Percentiles rank a stretch among this genome's conserved stretches.
Evolutionary conservation across 1,284 basidiomycete genomes (phyloP).

Genomic region (Sporisorium exsertum): DNA sequence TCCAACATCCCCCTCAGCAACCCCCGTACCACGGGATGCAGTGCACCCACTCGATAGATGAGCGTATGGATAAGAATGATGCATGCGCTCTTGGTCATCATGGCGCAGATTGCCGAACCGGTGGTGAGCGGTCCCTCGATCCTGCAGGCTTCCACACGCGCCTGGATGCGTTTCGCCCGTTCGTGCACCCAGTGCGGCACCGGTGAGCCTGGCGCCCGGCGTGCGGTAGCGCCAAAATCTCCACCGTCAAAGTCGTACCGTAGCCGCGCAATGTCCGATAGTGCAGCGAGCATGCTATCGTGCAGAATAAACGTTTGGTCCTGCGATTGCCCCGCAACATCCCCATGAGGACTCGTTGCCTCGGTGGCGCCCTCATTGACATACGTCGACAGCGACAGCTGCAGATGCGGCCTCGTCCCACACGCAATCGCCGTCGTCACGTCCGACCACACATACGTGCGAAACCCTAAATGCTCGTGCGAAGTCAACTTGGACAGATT

Average conservation of each 20-base stretch:
- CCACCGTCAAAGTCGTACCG: constrained; percentile 41
- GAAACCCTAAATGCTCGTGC: constrained; percentile 34
- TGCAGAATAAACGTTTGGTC: constrained; percentile 32
- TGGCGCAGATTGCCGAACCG: constrained; percentile 31
- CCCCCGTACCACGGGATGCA: constrained; percentile 23
- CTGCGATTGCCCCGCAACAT: neutral
- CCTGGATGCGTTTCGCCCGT: constrained; percentile 28
- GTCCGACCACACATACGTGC: constrained; percentile 43
- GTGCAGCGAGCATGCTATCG: constrained; percentile 26
- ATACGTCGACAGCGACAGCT: constrained; percentile 29
- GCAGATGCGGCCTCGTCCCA: constrained; percentile 38
- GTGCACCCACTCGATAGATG: constrained; percentile 39
- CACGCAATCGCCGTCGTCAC: constrained; percentile 38
- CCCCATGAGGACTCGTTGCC: neutral
- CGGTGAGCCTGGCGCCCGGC: constrained; percentile 6
- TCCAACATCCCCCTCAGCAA: constrained; percentile 27
- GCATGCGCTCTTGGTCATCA: constrained; percentile 35
- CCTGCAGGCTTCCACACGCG: constrained; percentile 14
- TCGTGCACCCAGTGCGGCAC: constrained; percentile 43
- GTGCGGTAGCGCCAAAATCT: constrained; percentile 25
- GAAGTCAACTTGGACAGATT: constrained; percentile 27
- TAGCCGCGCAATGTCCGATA: constrained; percentile 42
- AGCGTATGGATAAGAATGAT: constrained; percentile 36
- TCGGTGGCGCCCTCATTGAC: neutral
- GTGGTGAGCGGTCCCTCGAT: constrained; percentile 21